Conservation (phyloP, 441 rosid species). For the Jatropha multifida region DNA sequence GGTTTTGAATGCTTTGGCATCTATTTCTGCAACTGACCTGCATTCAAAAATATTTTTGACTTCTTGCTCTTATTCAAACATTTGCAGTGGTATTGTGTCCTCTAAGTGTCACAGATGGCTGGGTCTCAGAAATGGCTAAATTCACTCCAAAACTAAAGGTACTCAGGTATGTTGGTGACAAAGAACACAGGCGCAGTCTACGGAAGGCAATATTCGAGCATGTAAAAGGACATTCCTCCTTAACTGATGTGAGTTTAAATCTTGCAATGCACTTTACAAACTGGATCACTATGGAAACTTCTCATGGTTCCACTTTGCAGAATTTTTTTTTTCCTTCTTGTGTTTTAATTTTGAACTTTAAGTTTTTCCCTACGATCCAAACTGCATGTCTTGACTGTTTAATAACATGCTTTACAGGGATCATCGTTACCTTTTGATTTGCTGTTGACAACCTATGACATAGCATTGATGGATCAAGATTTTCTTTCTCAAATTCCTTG, state of each 20-base stretch:
- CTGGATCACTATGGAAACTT: not conserved
- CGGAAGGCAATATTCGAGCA: slow-evolving; percentile 51
- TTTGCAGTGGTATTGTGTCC: slow-evolving; percentile 83
- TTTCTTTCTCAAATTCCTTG: slow-evolving; percentile 88
- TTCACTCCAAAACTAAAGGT: slow-evolving; percentile 65
- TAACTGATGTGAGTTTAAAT: slow-evolving; percentile 42
- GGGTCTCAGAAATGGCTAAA: slow-evolving; percentile 72
- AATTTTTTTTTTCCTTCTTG: not conserved
- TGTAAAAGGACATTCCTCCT: slow-evolving; percentile 35
- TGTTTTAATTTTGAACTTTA: slow-evolving; percentile 1
- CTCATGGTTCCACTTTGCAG: not conserved
- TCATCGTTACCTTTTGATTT: slow-evolving; percentile 64
- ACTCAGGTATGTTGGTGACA: slow-evolving; percentile 79
- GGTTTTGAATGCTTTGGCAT: not conserved
- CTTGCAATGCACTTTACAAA: not conserved
- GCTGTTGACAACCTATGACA: slow-evolving; percentile 80
- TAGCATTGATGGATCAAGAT: slow-evolving; percentile 68
- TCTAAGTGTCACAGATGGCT: slow-evolving; percentile 83
- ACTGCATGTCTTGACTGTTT: slow-evolving; percentile 9
- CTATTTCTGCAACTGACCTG: not conserved
- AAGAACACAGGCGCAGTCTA: slow-evolving; percentile 50
- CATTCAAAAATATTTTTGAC: not conserved
- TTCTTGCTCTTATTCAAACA: slow-evolving; percentile 15
- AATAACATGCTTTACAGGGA: slow-evolving; percentile 39
- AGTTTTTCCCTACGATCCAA: not conserved